Conservation (phyloP, 345 rosid genomes). For the Crucihimalaya himalaica region DNA sequence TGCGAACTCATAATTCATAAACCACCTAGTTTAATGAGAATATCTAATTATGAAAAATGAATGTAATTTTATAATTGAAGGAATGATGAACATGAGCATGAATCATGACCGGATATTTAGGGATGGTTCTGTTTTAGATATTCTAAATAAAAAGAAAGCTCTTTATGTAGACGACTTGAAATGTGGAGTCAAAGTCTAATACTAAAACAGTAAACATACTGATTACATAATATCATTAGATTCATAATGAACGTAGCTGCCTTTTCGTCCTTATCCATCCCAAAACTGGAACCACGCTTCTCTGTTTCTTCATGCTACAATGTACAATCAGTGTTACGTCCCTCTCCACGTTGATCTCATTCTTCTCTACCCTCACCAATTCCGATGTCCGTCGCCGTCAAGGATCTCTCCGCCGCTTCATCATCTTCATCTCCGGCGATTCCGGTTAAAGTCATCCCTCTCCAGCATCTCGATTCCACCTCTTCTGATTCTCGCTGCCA, state of each 20-base stretch:
- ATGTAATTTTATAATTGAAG: neutral
- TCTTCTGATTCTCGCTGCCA: conserved; percentile 33
- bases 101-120: neutral
- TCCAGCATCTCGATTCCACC: conserved; percentile 59
- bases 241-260: conserved; percentile 22
- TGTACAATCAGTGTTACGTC: conserved; percentile 32
- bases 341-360: conserved; percentile 9
- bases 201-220: neutral
- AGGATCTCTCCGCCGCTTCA: conserved; percentile 38
- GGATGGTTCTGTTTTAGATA: neutral
- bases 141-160: no score
- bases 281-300: neutral
- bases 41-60: neutral
- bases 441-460: conserved; percentile 65
- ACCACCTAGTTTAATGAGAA: neutral
- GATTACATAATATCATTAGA: neutral
- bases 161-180: neutral
- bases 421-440: conserved; percentile 35
- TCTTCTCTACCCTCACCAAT: neutral
- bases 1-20: neutral
- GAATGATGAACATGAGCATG: no score
- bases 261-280: conserved; percentile 17
- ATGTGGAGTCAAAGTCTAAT: conserved; percentile 17
- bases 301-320: conserved; percentile 35
- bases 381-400: conserved; percentile 26